Conservation (phyloP, 2,329 filamentous ascomycete species). For the Diaporthe longicolla region DNA sequence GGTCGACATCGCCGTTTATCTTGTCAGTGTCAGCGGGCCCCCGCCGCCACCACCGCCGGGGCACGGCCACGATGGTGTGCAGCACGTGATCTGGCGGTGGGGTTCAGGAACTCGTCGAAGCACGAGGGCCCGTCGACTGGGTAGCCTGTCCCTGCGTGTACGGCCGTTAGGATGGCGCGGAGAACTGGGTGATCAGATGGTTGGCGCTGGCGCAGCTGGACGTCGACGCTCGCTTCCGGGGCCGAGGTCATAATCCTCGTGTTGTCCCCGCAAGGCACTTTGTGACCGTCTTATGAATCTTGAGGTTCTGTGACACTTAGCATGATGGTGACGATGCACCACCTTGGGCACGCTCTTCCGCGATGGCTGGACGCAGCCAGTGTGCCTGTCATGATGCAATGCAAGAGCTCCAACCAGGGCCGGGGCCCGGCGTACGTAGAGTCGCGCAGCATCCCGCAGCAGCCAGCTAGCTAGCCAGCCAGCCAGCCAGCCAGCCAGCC, state of each 20-base stretch:
- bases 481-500: too few relatives aligned
- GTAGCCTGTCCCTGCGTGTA: not conserved
- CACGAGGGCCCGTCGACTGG: not conserved
- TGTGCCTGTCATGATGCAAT: not conserved
- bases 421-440: too few relatives aligned
- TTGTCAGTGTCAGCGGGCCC: not conserved
- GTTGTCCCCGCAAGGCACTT: not conserved
- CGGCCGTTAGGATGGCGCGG: not conserved
- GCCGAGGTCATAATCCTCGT: not conserved
- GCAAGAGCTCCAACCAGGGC: not conserved
- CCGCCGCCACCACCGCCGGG: too few relatives aligned
- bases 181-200: not conserved
- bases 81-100: not conserved
- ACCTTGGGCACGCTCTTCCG: too few relatives aligned
- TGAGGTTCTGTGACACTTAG: not conserved
- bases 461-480: too few relatives aligned
- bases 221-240: not conserved
- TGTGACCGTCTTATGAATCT: not conserved
- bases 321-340: too few relatives aligned
- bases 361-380: not conserved
- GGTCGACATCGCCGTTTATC: not conserved
- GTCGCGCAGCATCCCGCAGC: not conserved
- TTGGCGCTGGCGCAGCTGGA: not conserved
- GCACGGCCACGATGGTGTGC: constrained; percentile 6
- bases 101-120: not conserved